Conservation (phyloP, 257 asterid genomes). For the Buddleja alternifolia region DNA sequence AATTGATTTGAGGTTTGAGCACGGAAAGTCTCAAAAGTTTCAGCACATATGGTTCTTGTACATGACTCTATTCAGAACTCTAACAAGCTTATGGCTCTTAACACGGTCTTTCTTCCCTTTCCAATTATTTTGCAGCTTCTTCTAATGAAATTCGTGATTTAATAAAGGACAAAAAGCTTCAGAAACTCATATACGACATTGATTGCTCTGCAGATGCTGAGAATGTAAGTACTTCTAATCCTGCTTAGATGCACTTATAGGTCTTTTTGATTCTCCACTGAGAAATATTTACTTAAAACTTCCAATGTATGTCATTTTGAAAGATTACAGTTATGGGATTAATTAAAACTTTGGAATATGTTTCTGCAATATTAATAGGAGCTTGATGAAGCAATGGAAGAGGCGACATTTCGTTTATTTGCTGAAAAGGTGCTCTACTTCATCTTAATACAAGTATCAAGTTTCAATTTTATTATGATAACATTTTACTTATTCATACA, state of each 20-base stretch:
- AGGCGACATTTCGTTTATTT: slow-evolving; percentile 52
- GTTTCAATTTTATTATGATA: neutral
- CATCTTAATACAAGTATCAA: neutral
- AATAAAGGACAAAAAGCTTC: slow-evolving; percentile 59
- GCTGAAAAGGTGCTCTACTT: slow-evolving; percentile 57
- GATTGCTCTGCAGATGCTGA: slow-evolving; percentile 63
- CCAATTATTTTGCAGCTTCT: slow-evolving; percentile 52
- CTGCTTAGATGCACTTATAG: neutral
- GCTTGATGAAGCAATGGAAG: slow-evolving; percentile 63
- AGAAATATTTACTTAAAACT: neutral
- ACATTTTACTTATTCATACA: too few relatives aligned
- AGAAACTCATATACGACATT: slow-evolving; percentile 48
- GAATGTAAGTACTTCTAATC: slow-evolving; percentile 41
- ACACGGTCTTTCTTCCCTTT: neutral
- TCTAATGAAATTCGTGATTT: slow-evolving; percentile 63
- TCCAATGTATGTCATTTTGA: neutral
- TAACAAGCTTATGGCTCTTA: neutral
- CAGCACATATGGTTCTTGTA: neutral
- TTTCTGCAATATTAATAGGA: slow-evolving; percentile 40
- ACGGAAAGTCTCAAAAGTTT: too few relatives aligned
- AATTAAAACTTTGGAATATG: slow-evolving; percentile 12
- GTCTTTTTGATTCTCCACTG: neutral
- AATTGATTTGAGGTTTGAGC: too few relatives aligned
- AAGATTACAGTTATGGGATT: neutral
- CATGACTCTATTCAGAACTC: neutral